Base-by-base conservation (phyloP, 192 early-diverging fungal genomes). In the Coemansia sp. region DNA sequence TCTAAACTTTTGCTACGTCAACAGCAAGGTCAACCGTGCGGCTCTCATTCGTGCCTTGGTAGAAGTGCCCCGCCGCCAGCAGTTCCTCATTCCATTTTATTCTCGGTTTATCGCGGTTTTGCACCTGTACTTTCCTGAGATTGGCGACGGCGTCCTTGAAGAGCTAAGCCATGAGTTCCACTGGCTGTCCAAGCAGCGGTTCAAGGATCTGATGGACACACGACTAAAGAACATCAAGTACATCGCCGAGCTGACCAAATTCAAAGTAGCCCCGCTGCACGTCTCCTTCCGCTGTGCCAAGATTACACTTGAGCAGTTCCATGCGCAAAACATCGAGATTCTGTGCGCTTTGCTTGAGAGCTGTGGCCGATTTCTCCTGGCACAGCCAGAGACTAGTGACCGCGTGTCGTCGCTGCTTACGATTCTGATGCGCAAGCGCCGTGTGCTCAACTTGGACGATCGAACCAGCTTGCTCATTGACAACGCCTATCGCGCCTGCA, bases 161-260 rank as follows among this genome's bases (percentile, higher is more conserved):
- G 82, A 87, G 65, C 66, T 83, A 14, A 53, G 43, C 21, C 68
- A 63, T n/a, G 70, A 76, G 37, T 72, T 74, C 69, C 87, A 82
- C 59, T 97, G 42, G 91, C 90, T 75, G 69, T 83, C 39, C 70
- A 90, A 63, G 89, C 94, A 75, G 85, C 88, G 59, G 81, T 86
- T 69, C 75, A 69, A 73, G 24, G 72, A 71, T 6, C 71, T 76
- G 16, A 57, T 82, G 46, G 79, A 82, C 10, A 55, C 70, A 37
- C 67, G 73, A 13, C 38, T 76, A 3, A 69, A 89, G 82, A 94
- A 93, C 65, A 87, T 92, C 51, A 85, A 90, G 56, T 96, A 89
- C 71, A 83, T 99, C 62, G 88, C 89, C 16, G 95, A 98, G 76
- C 87, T 99, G 39, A 90, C 91, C 35, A 99, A 99, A 75, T 99